Evolutionary conservation across 192 early-diverging fungal genomes (phyloP).

Genomic region (Backusella tuberculispora): DNA sequence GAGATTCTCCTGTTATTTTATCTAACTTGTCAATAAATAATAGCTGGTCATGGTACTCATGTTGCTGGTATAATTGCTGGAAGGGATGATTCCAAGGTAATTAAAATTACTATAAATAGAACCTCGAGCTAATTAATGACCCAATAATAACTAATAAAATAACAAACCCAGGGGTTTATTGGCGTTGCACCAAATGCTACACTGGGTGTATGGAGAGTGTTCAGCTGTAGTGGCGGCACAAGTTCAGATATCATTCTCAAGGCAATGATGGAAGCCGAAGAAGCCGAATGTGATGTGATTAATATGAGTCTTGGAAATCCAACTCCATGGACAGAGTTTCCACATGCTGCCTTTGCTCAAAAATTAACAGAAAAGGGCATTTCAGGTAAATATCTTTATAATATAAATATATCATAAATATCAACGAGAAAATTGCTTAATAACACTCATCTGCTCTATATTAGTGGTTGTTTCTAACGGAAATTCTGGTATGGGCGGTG

Average conservation of each 20-base stretch:
- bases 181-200: constrained; percentile 73
- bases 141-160: neutral
- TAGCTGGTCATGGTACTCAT: constrained; percentile 68
- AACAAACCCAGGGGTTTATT: constrained; percentile 44
- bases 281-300: constrained; percentile 73
- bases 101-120: neutral
- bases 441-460: neutral
- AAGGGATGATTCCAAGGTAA: constrained; percentile 40
- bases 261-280: constrained; percentile 71
- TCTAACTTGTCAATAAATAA: neutral
- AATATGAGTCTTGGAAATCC: constrained; percentile 82
- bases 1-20: neutral
- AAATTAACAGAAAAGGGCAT: constrained; percentile 39
- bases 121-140: neutral
- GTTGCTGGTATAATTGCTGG: constrained; percentile 66
- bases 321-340: constrained; percentile 61
- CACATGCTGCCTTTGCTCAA: constrained; percentile 62
- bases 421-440: no score
- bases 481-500: constrained; percentile 66
- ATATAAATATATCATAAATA: neutral
- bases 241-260: constrained; percentile 76
- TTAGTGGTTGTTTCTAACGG: constrained; percentile 63
- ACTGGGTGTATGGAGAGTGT: constrained; percentile 80
- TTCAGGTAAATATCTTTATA: constrained; percentile 36
- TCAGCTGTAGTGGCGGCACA: constrained; percentile 74